These are phyloP conservation scores for Chenopodium formosanum DNA, from an alignment of 148 eudicot genomes.

Conservation along the genomic window DNA sequence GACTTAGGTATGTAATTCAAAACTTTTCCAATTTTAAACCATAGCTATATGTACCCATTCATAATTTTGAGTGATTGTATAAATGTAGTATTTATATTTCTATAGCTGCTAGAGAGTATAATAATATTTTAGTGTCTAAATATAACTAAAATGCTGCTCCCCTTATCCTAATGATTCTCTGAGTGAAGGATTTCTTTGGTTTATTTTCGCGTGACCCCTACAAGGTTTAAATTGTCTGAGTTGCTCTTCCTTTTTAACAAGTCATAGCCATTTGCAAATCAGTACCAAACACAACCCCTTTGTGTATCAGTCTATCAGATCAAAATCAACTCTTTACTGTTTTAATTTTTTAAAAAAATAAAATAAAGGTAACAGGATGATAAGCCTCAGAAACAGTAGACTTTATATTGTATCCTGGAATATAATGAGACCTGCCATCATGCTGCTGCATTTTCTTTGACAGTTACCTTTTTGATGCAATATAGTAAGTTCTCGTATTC, in stretches of 20 bases:
- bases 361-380: not conserved
- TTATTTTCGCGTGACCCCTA: not conserved
- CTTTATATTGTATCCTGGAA: not conserved
- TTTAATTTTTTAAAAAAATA: no score
- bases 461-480: not conserved
- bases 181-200: not conserved
- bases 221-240: not conserved
- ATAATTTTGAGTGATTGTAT: not conserved
- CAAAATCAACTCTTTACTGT: no score
- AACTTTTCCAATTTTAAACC: not conserved
- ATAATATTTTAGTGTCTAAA: not conserved
- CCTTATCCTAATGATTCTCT: not conserved
- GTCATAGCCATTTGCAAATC: no score
- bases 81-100: not conserved
- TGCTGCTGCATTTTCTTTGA: not conserved
- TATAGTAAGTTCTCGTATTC: not conserved
- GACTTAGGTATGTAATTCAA: constrained; percentile 62
- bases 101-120: not conserved
- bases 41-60: not conserved
- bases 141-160: not conserved
- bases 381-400: not conserved
- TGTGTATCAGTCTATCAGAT: no score
- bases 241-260: no score
- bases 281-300: no score
- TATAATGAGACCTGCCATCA: not conserved